Evolutionary conservation across 352 stramenopile species (phyloP), one percentile per base, ranked within the genome.

Genomic region (Elongisporangium prolatum): DNA sequence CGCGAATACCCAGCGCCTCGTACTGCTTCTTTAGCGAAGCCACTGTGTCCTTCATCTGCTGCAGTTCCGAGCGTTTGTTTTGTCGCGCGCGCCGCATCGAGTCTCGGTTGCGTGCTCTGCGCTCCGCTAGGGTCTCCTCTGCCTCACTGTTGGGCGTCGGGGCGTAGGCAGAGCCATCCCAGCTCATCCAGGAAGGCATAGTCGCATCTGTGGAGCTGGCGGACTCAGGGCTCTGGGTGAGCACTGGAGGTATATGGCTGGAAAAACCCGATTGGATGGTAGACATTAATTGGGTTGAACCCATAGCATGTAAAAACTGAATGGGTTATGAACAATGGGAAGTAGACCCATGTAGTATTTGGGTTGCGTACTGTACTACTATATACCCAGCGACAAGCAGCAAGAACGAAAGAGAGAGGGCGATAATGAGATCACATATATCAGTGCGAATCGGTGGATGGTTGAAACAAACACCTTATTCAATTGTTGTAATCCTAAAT

Each of bases 11-110:
- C 14, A 77, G 47, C 14, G 61, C 48, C 4, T 68, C 52, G 54
- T 77, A 81, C 28, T 79, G 56, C 6, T 56, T 40, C 44, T 77
- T 64, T 11, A 81, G 69, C 25, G 65, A 28, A n/a, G 51, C 22
- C 20, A 79, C 60, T 0, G 51, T 66, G 20, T 24, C 54, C 11
- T 58, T 60, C 66, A 80, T 62, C 16, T 54, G 24, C 22, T 74
- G 54, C 18, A 80, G 53, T 21, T 71, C 49, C 28, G 68, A 60
- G 20, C 67, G 62, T 61, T 77, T 66, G 0, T 67, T 60, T 24
- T 68, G 71, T 0, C 72, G 60, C 18, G 55, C 65, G 37, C 67
- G 67, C 18, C 67, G 65, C 72, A 75, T 80, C 22, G 59, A 64
- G 37, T 75, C 68, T 22, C 69, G 69, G 50, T 72, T 80, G 34